Base-by-base conservation (phyloP, 1,284 basidiomycete species). In the Anthracocystis setariae region DNA sequence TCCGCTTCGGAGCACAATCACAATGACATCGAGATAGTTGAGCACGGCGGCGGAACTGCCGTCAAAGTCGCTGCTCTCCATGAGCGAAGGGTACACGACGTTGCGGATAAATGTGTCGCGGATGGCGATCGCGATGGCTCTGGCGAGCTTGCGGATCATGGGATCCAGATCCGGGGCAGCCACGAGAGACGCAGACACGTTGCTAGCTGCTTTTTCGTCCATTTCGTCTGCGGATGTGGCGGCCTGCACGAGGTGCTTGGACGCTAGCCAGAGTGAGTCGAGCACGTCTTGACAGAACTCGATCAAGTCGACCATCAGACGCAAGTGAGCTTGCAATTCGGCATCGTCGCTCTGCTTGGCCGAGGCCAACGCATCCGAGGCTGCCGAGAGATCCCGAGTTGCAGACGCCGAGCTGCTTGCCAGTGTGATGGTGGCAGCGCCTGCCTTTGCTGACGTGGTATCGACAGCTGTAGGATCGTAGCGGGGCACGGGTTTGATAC, bases 11-110 rank as follows among this genome's bases (percentile, higher is more conserved):
- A 80, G 44, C 17, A 74, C 71, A 13, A 64, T 60, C 32, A 77
- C 45, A 3, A 80, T 57, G 8, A 77, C 69, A n/a, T 97, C 92
- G 65, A 98, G 90, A 78, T 98, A 98, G n/a, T 91, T 93, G 88
- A 98, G 90, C 50, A 98, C 93, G 2, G 95, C 95, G 1, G 96
- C 91, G 0, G 94, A 92, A 70, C 93, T 96, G 23, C 94, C 94
- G 83, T 98, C 94, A 7, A 86, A 82, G 66, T 93, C 91, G 0
- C 93, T 94, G 83, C 93, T 96, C 81, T 98, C 94, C 48, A 97
- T 86, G 47, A 98, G 88, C 5, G 93, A 92, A 0, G 94, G 93
- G 80, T 96, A 96, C 29, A 97, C 85, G 24, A 97, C 91, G 76
- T 94, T 95, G 84, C 94, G 91, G 25, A 97, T 85, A 83, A 96